phyloP scores from a whole-genome alignment of 768 basidiomycete species.

The Suillus discolor region DNA sequence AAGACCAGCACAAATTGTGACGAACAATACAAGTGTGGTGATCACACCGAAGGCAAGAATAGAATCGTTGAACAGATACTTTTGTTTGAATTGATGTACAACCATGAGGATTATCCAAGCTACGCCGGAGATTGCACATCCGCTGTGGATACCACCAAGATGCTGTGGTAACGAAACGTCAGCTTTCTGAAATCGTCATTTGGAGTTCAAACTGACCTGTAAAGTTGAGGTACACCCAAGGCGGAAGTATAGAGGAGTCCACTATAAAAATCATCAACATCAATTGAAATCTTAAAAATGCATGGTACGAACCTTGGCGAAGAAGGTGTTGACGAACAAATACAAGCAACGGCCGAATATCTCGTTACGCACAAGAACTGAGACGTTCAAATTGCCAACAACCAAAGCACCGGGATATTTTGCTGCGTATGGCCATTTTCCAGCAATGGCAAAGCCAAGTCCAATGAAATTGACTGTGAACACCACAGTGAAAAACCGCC shows the following conservation, averaged over 20 bases:
- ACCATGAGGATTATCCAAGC: constrained; percentile 71
- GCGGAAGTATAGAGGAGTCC: constrained; percentile 74
- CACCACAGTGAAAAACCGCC: constrained; percentile 73
- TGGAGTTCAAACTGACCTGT: constrained; percentile 43
- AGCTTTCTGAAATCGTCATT: constrained; percentile 4
- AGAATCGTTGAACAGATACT: constrained; percentile 52
- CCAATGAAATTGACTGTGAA: constrained; percentile 62
- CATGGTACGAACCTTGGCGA: constrained; percentile 59
- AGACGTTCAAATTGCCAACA: constrained; percentile 70
- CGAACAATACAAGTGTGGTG: constrained; percentile 55
- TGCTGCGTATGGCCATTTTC: constrained; percentile 68
- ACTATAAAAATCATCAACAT: constrained; percentile 40
- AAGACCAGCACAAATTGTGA: constrained; percentile 66
- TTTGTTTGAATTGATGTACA: constrained; percentile 53
- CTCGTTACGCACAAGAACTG: constrained; percentile 81
- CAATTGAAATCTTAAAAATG: background rate
- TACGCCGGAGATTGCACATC: constrained; percentile 71
- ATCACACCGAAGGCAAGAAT: constrained; percentile 64
- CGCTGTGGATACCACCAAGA: constrained; percentile 79
- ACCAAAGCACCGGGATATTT: constrained; percentile 71
- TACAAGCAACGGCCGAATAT: constrained; percentile 81
- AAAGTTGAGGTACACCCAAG: constrained; percentile 74
- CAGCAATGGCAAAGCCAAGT: constrained; percentile 59
- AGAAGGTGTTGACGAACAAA: constrained; percentile 66
- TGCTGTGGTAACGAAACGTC: constrained; percentile 45